Base-by-base conservation (phyloP, 179 eudicot species). In the Sideroxylon spinosum region DNA sequence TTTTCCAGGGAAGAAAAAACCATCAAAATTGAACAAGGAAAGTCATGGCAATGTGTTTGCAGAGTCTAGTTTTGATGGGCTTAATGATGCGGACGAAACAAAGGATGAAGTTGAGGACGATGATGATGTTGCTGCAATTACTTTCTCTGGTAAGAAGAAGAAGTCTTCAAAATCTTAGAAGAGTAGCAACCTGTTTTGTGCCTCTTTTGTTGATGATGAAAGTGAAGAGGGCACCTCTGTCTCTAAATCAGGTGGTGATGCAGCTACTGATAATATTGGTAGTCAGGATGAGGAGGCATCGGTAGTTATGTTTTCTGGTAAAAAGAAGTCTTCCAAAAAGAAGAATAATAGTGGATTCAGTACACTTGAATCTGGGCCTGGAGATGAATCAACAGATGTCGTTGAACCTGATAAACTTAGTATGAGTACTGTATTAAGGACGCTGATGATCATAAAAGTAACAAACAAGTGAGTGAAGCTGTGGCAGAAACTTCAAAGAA, bases 241-340 rank as follows among this genome's bases (percentile, higher is more conserved):
- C 52, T 69, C 88, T 9, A 78, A 82, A 62, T 66, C 76, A 61
- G 85, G 68, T 12, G 78, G 76, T 81, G 86, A 74, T 48, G 78
- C 28, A 63, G 67, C 20, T 75, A 56, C 53, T 52, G 77, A 68
- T 73, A 87, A 75, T 7, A 67, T 62, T 61, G 76, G 50, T 76
- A 78, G 16, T 25, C 64, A 78, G 73, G 92, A 88, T 49, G 87
- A 85, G 22, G 85, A 91, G 81, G 84, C 83, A 25, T 72, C 81
- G 28, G 78, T 65, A 26, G 70, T 90, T 68, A 80, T 78, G 61
- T 91, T 95, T 82, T 83, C 93, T 78, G 98, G 98, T 78, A 91
- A 89, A 82, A 95, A 93, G 91, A 95, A 93, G 87, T 85, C 99
- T 62, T 89, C 98, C 23, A 91, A 92, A 53, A 95, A 93, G 87